Evolutionary conservation across 257 asterid species (phyloP).

Genomic region (Ilex asprella): DNA sequence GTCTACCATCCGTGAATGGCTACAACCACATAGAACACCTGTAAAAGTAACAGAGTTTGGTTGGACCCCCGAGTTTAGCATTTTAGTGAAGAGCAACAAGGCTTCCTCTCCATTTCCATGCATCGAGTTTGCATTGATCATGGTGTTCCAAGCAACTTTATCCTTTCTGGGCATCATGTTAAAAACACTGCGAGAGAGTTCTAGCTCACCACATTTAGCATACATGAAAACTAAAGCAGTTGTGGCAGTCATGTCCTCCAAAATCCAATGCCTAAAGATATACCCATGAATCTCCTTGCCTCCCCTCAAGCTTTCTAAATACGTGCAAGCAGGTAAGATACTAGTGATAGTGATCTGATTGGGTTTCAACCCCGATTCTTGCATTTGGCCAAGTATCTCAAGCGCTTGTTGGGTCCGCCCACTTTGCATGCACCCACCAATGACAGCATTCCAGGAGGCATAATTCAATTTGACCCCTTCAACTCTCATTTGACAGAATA

Average conservation of each 20-base stretch:
- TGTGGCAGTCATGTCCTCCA: constrained; percentile 34
- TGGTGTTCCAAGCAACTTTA: constrained; percentile 67
- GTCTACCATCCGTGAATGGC: constrained; percentile 60
- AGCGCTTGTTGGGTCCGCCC: constrained; percentile 43
- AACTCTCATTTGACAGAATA: constrained; percentile 42
- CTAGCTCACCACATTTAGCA: constrained; percentile 56
- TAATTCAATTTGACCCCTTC: constrained; percentile 32
- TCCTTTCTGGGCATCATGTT: constrained; percentile 38
- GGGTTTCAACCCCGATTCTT: constrained; percentile 44
- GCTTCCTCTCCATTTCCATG: constrained; percentile 63
- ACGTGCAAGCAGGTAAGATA: constrained; percentile 39
- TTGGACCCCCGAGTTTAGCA: constrained; percentile 40
- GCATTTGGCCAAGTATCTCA: constrained; percentile 44
- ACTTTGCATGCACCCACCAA: constrained; percentile 51
- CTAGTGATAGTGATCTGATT: constrained; percentile 59
- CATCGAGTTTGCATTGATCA: constrained; percentile 57
- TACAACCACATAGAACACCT: constrained; percentile 59
- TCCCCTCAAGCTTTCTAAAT: constrained; percentile 42
- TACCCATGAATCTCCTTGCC: constrained; percentile 58
- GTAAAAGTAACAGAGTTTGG: constrained; percentile 63
- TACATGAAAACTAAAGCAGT: constrained; percentile 57
- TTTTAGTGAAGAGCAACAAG: constrained; percentile 40
- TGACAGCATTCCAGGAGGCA: constrained; percentile 58
- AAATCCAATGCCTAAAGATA: constrained; percentile 28
- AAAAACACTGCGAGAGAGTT: constrained; percentile 37